Evolutionary conservation across 2,329 filamentous ascomycete genomes (phyloP).

Genomic region (Trichoderma atrobrunneum): DNA sequence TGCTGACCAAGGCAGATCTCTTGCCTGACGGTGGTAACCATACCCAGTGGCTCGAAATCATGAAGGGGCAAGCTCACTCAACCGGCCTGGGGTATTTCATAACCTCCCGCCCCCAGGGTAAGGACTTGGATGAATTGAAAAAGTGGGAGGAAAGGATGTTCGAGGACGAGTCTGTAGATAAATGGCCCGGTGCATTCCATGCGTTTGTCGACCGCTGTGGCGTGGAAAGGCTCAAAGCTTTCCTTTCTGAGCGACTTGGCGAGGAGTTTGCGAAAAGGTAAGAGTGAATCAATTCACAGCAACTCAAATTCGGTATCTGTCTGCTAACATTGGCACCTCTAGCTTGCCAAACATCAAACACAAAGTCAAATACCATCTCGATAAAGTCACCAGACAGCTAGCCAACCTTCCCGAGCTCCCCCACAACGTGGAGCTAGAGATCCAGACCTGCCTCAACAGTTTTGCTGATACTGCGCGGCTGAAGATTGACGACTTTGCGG

Average conservation of each 20-base stretch:
- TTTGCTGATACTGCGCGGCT: conserved; percentile 56
- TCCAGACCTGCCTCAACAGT: conserved; percentile 56
- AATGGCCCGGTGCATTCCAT: conserved; percentile 51
- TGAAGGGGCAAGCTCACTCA: conserved; percentile 58
- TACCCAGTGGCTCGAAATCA: conserved; percentile 60
- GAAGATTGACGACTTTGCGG: conserved; percentile 47
- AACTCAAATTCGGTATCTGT: not conserved
- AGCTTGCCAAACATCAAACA: conserved; percentile 53
- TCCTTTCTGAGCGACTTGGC: conserved; percentile 51
- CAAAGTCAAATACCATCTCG: conserved; percentile 50
- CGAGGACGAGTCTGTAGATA: conserved; percentile 34
- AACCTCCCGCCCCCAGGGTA: conserved; percentile 63
- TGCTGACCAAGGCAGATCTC: conserved; percentile 83
- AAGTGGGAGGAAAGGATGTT: conserved; percentile 55
- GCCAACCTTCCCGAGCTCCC: conserved; percentile 63
- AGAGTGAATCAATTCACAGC: conserved; percentile 9
- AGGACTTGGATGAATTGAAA: conserved; percentile 51
- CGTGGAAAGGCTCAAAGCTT: conserved; percentile 51
- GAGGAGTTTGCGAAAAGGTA: conserved; percentile 53
- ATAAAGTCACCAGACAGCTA: conserved; percentile 54
- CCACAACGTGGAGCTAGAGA: conserved; percentile 62
- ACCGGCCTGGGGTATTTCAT: conserved; percentile 77
- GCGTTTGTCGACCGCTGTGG: conserved; percentile 50
- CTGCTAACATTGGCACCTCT: conserved; percentile 22
- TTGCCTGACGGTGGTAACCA: conserved; percentile 50